These are phyloP conservation scores for Petunia secreta DNA, from an alignment of 257 asterid species.

Conservation along the genomic window DNA sequence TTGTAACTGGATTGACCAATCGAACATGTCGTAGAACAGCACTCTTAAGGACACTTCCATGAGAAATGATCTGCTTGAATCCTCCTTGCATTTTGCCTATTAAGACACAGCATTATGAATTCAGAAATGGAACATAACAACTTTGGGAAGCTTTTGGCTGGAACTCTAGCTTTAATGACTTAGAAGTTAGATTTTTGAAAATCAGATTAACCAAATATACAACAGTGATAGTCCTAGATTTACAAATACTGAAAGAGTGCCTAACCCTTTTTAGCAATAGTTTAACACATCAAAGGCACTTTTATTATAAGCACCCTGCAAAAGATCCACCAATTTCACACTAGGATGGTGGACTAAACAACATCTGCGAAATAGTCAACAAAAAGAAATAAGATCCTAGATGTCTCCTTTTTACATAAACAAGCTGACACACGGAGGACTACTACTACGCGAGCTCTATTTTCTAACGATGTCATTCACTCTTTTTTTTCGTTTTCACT, in stretches of 20 bases:
- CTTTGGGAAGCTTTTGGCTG: not conserved
- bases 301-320: not conserved
- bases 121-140: not conserved
- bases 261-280: not conserved
- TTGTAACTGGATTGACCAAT: slow-evolving; percentile 50
- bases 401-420: not conserved
- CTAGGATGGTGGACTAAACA: not conserved
- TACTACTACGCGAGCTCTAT: not conserved
- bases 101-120: slow-evolving; percentile 20
- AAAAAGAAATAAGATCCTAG: not conserved
- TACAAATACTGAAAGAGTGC: not conserved
- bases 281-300: not conserved
- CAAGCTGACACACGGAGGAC: not conserved
- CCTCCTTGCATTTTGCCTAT: slow-evolving; percentile 89
- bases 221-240: not conserved
- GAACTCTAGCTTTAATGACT: not conserved
- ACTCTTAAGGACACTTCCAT: slow-evolving; percentile 63
- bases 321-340: not conserved
- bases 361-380: not conserved
- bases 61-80: slow-evolving; percentile 64
- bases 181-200: not conserved
- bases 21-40: slow-evolving; percentile 74
- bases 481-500: too few species aligned
- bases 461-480: not conserved
- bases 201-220: not conserved